phyloP scores from a whole-genome alignment of 2,329 filamentous ascomycete genomes.

The Ophiognomonia clavigignenti-juglandacearum region DNA sequence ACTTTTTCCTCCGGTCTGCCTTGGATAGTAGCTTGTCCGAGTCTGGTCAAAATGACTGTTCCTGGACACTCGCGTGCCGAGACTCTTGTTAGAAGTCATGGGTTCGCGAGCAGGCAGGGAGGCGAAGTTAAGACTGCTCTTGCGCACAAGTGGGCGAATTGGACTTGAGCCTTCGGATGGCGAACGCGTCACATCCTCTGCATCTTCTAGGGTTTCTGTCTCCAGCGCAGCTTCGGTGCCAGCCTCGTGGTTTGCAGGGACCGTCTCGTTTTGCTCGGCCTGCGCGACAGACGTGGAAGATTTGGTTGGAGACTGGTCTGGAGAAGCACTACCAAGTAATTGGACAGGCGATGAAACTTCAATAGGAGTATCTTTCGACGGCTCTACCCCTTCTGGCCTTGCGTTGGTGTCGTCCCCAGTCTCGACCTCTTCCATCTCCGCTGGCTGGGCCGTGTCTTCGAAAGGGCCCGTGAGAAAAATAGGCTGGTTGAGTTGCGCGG shows the following conservation, averaged over 20 bases:
- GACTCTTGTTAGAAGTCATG: slow-evolving; percentile 76
- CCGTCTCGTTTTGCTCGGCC: not conserved
- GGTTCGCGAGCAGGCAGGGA: slow-evolving; percentile 89
- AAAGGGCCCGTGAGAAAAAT: slow-evolving; percentile 27
- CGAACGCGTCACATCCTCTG: slow-evolving; percentile 48
- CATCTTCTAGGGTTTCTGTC: slow-evolving; percentile 19
- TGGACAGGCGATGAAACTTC: slow-evolving; percentile 18
- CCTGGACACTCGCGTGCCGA: slow-evolving; percentile 66
- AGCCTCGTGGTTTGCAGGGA: slow-evolving; percentile 1
- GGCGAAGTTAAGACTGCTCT: slow-evolving; percentile 93
- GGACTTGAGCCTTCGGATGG: slow-evolving; percentile 70
- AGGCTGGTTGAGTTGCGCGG: slow-evolving; percentile 15
- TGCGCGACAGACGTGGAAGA: slow-evolving; percentile 13
- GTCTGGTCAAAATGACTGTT: slow-evolving; percentile 72
- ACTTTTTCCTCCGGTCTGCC: slow-evolving; percentile 70
- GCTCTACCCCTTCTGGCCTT: slow-evolving; percentile 11
- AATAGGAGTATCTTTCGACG: slow-evolving; percentile 7
- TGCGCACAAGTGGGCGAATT: slow-evolving; percentile 71
- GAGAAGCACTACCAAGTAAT: slow-evolving; percentile 4
- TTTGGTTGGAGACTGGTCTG: slow-evolving; percentile 7
- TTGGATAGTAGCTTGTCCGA: slow-evolving; percentile 69
- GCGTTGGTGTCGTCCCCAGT: slow-evolving; percentile 14
- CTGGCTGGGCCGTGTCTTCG: slow-evolving; percentile 36
- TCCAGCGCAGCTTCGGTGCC: slow-evolving; percentile 16
- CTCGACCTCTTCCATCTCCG: slow-evolving; percentile 39